Base-by-base conservation (phyloP, 1,284 basidiomycete species). In the Heimioporus retisporus region DNA sequence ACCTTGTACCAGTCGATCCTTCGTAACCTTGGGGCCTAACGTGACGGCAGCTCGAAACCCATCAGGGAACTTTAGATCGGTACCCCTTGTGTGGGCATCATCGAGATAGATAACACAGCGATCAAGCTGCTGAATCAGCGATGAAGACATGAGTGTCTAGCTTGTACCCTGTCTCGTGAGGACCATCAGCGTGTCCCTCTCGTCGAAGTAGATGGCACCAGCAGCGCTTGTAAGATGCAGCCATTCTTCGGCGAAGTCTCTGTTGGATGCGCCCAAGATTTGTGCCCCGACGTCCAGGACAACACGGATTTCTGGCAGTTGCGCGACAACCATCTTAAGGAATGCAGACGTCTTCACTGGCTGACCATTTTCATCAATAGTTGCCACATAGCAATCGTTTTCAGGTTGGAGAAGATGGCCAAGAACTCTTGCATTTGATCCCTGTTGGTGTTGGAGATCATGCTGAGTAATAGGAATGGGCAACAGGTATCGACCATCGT, bases 51-150 rank as follows among this genome's bases (percentile, higher is more conserved):
- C 86, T 15, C 84, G 79, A 50, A 77, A 79, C 21, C 78, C 65
- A 1, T 18, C 53, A 4, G 87, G 85, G 44, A 88, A 74, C 60
- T 84, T 86, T 23, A 88, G 73, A 69, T 88, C 87, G 0, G 85
- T 88, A 4, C 86, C 86, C 40, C 87, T 74, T 1, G 86, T 88
- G 69, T 88, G 86, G 0, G 83, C 84, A 69, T 88, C 87, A 59
- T 88, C 87, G 0, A 88, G 81, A 67, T 88, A 88, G 3, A 87
- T 74, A 6, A 86, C 66, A 59, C 84, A 85, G 63, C 79, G 74
- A 21, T 81, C 78, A 0, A 87, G 74, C 57, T 80, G 80, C 50
- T 81, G 73, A 16, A 69, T 72, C 71, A 80, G 85, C 0, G 81
- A 77, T 2, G 86, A 88, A 13, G 81, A 79, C 7, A 73, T 60